These are phyloP conservation scores for Ophiostoma australiae DNA, from an alignment of 2,329 filamentous ascomycete genomes.

Conservation along the genomic window DNA sequence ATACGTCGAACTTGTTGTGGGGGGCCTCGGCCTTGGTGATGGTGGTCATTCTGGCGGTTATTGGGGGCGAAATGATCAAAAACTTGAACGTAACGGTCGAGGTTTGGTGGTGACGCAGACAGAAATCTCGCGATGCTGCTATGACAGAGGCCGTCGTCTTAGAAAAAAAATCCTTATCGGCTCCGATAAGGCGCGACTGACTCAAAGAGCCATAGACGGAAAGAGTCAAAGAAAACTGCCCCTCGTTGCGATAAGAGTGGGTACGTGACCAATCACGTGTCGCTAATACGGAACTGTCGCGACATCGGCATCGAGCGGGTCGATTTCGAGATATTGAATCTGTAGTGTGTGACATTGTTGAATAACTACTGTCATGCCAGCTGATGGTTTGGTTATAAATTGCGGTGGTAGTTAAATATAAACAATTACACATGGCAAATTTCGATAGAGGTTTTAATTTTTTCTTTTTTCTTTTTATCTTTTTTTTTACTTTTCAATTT, in stretches of 20 bases:
- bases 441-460: no score
- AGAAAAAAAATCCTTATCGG: constrained; percentile 16
- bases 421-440: no score
- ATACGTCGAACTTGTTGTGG: constrained; percentile 24
- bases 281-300: neutral
- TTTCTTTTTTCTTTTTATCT: no score
- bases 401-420: neutral
- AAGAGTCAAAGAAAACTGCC: neutral
- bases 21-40: constrained; percentile 20
- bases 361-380: neutral
- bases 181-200: constrained; percentile 13
- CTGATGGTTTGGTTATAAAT: neutral
- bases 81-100: constrained; percentile 6
- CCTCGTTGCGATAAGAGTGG: constrained; percentile 13
- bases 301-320: neutral
- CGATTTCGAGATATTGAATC: neutral
- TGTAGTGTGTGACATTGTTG: neutral
- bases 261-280: neutral
- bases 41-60: constrained; percentile 19
- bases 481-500: no score
- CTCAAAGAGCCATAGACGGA: neutral
- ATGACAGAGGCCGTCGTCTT: neutral
- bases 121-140: neutral
- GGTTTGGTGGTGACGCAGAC: constrained; percentile 15
- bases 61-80: constrained; percentile 2